Evolutionary conservation across 2,329 filamentous ascomycete genomes (phyloP), one percentile per base, ranked within the genome.

Genomic region (Neophaeococcomyces aloes): DNA sequence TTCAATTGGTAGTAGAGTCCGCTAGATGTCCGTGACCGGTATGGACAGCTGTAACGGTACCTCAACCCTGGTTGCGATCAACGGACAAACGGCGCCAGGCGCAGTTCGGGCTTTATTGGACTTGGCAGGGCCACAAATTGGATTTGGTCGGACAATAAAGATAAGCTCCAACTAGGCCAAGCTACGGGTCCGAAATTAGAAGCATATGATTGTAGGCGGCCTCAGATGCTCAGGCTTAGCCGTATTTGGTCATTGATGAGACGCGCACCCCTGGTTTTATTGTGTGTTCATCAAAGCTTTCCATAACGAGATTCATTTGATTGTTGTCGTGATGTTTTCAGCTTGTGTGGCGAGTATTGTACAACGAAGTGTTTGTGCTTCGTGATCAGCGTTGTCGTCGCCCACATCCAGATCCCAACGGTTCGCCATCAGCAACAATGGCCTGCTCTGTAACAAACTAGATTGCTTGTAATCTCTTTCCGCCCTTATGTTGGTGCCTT

Each of bases 141-240:
- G n/a, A 29, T 15, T 32, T 32, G 17, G 17, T 29, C 38, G 17
- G n/a, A 33, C 19, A 11, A 32, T 29, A n/a, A 14, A 32, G 38
- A 21, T 42, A 35, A 42, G 39, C 21, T 25, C 3, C 39, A 27
- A 11, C 39, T 30, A 30, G 18, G 39, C 39, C n/a, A 39, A 42
- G 39, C 39, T 42, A 27, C 31, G 39, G 39, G 27, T 8, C 11
- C 29, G 30, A 42, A 42, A 42, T 34, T 42, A 42, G 39, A 10
- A 42, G 30, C 31, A 42, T 21, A n/a, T 21, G 19, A 29, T 35
- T 31, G 31, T 23, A 42, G 35, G 27, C 39, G 39, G 39, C 23
- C 30, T n/a, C 11, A 31, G 19, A 8, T 25, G 13, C 19, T 21
- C 25, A 21, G 5, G 14, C 39, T 34, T 35, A 29, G 29, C 39